A percentile compares a stretch with the other conserved stretches of the same genome.
These are phyloP conservation scores for Pisolithus albus DNA, from an alignment of 768 basidiomycete species.

Conservation along the genomic window DNA sequence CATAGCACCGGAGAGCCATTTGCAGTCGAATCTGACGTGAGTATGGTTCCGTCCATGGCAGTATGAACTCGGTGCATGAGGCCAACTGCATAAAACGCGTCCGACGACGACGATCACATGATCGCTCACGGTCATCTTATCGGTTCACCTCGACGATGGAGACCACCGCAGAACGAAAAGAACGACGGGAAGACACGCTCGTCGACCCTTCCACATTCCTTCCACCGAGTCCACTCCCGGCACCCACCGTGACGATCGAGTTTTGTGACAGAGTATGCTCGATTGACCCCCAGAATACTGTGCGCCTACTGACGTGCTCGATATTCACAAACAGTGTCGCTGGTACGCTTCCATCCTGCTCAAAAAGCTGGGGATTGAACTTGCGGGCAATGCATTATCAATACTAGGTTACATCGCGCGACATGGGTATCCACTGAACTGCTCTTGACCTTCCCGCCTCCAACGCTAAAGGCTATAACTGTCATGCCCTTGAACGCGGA, in stretches of 20 bases:
- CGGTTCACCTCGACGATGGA: constrained; percentile 21
- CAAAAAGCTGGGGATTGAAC: background rate
- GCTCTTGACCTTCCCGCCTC: constrained; percentile 84
- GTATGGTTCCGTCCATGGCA: background rate
- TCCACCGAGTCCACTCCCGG: constrained; percentile 41
- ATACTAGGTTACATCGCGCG: constrained; percentile 79
- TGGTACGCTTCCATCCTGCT: constrained; percentile 47
- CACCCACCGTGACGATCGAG: constrained; percentile 72
- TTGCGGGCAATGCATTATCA: background rate
- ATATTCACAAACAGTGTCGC: constrained; percentile 49
- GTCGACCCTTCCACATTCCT: constrained; percentile 50
- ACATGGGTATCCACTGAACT: constrained; percentile 93
- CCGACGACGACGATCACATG: constrained; percentile 29
- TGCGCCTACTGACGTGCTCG: background rate
- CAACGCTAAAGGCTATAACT: constrained; percentile 56
- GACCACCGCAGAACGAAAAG: constrained; percentile 8
- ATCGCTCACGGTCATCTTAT: background rate
- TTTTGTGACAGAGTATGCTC: constrained; percentile 81
- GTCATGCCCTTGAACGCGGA: constrained; percentile 70
- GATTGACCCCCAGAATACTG: background rate
- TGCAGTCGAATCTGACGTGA: background rate
- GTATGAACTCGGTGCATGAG: no score
- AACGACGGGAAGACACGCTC: constrained; percentile 15
- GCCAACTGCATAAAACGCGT: constrained; percentile 47
- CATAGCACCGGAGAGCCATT: constrained; percentile 30